Conservation (phyloP, 495 filamentous ascomycete genomes). For the Parmelia sp. region DNA sequence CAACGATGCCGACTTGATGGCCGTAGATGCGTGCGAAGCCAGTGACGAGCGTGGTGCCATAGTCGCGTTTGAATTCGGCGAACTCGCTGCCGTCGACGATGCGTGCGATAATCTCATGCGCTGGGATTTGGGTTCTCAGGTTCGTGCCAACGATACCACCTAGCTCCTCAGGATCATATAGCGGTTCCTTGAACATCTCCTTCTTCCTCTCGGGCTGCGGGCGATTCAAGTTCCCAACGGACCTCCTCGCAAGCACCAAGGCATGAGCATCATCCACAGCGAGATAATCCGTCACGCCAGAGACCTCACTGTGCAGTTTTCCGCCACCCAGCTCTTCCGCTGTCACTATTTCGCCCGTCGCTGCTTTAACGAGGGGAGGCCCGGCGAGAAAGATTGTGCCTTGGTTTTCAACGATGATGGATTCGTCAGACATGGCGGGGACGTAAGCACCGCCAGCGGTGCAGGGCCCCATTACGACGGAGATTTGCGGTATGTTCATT, state of each 20-base stretch:
- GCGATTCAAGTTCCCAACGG: slow-evolving; percentile 84
- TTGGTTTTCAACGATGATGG: slow-evolving; percentile 90
- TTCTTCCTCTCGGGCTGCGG: slow-evolving; percentile 38
- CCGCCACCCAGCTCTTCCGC: slow-evolving; percentile 93
- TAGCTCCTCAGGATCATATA: slow-evolving; percentile 77
- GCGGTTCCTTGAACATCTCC: slow-evolving; percentile 54
- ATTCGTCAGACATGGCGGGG: slow-evolving; percentile 94
- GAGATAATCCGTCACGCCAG: slow-evolving; percentile 93
- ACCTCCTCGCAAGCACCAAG: slow-evolving; percentile 75
- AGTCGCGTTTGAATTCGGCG: slow-evolving; percentile 90
- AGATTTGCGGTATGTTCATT: slow-evolving; percentile 82
- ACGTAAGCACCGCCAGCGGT: slow-evolving; percentile 95
- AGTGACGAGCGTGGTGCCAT: slow-evolving; percentile 84
- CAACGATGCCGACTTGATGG: slow-evolving; percentile 85
- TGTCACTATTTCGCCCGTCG: slow-evolving; percentile 87
- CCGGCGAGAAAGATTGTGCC: slow-evolving; percentile 96
- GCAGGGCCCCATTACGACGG: slow-evolving; percentile 97
- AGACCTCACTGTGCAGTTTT: slow-evolving; percentile 81
- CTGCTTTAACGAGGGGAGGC: slow-evolving; percentile 91
- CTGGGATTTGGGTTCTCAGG: slow-evolving; percentile 72
- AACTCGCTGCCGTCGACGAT: slow-evolving; percentile 90
- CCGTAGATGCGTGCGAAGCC: slow-evolving; percentile 86
- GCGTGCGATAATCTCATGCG: slow-evolving; percentile 86
- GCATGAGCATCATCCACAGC: slow-evolving; percentile 94
- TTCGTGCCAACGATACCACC: slow-evolving; percentile 85